Base-by-base conservation (phyloP, 2,329 filamentous ascomycete genomes). In the Anthostomella pinea region DNA sequence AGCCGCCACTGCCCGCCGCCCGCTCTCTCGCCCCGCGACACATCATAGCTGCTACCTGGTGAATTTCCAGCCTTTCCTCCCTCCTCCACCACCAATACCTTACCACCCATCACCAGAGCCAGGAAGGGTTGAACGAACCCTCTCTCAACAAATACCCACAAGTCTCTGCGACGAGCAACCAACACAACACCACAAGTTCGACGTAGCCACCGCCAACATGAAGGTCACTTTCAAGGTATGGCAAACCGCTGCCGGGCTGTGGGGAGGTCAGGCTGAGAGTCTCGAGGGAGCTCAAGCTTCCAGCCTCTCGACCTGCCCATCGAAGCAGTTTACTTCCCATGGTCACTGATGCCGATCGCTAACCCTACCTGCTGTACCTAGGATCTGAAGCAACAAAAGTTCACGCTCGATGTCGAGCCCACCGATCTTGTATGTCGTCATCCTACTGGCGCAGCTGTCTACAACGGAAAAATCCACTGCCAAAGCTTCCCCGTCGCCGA, bases 381-480 rank as follows among this genome's bases (percentile, higher is more conserved):
- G 90, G 93, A 98, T 73, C 78, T 98, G 60, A 97, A 96, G 76
- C 93, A 97, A 69, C 87, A 96, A 66, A 96, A 96, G 75, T 98
- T 98, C 70, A 82, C 83, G 59, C 85, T 98, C 73, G 91, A 97
- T 54, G 87, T 89, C 60, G 90, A 97, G 66, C 87, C 90, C 48
- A 83, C 85, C 50, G 90, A 96, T 63, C 86, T 87, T 65, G 90
- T 96, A 83, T 58, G 85, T 65, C 57, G 52, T 57, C 62, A 60
- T 62, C 45, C 43, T 38, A n/a, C n/a, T n/a, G n/a, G n/a, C n/a
- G n/a, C n/a, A n/a, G n/a, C n/a, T n/a, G n/a, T n/a, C n/a, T n/a
- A n/a, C n/a, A n/a, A n/a, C n/a, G n/a, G n/a, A n/a, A n/a, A n/a
- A n/a, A n/a, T n/a, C n/a, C n/a, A n/a, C n/a, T n/a, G n/a, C n/a